Evolutionary conservation across 257 asterid species (phyloP), one percentile per base, ranked within the genome.

Genomic region (Datura wrightii): DNA sequence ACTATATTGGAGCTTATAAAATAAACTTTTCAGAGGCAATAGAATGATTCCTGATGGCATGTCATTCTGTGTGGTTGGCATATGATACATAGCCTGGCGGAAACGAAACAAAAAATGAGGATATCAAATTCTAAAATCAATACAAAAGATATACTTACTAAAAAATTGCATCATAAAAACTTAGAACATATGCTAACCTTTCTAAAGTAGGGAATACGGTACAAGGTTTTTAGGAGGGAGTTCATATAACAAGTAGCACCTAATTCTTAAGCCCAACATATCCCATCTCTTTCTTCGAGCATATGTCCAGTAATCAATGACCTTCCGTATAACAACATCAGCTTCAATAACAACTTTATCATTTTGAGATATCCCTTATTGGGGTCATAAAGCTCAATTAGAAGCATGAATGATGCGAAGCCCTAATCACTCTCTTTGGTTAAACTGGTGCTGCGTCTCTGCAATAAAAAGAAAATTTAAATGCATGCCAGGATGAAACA

Each of bases 21-120:
- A 97, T 88, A 97, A 91, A 90, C 99, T 94, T 88, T 97, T 98
- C 66, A 97, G 90, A 24, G 99, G 98, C 91, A 97, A 93, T 79
- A 98, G 98, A 83, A 97, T 97, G 89, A 98, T 97, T 80, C 98
- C 98, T n/a, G 98, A 92, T 54, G 99, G 99, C 91, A 90, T 92
- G 88, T 95, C 99, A 90, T 93, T 97, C 94, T 97, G 98, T 83
- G 99, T 97, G 63, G 99, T 97, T 62, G 99, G 99, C 99, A 97
- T 97, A 84, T 95, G 98, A 89, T 97, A 97, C 52, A 97, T 98
- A 87, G 99, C 99, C 98, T 95, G 95, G 86, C 58, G 84, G 19
- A 83, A 85, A 39, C 85, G 36, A 78, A 79, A 79, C 63, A 31
- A 60, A 63, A 83, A 82, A 80, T 86, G 82, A 90, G 89, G 83